Base-by-base conservation (phyloP, 2,329 filamentous ascomycete species). In the Paradendryphiella salina region DNA sequence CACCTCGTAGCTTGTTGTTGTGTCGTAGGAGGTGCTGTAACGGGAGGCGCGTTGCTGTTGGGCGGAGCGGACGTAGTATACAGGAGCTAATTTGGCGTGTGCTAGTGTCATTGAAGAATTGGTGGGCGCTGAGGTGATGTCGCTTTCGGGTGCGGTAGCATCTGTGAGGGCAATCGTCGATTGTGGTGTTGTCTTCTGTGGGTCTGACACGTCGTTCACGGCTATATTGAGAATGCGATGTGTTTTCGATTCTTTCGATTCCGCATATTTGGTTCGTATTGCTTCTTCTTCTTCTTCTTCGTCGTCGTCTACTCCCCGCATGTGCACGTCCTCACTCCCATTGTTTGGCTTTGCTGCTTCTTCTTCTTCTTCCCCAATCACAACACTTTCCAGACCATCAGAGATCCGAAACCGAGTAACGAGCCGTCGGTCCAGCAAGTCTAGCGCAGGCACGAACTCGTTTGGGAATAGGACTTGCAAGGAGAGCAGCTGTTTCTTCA, bases 391-490 rank as follows among this genome's bases (percentile, higher is more conserved):
- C 5, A 31, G 18, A 2, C 10, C 18, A 13, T 53, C 32, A 21
- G 20, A n/a, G 13, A 71, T 57, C 0, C 46, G 50, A 13, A 80
- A 72, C 1, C 84, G 80, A 5, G 79, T 85, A 28, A 96, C 83
- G 0, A 94, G 81, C 2, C 81, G 76, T 20, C 90, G 83, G 71
- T 99, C 94, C 0, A 99, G 80, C 0, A 97, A 80, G 71, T 97
- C 92, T 2, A 99, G 80, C 0, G 93, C 90, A 2, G 90, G 89
- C 1, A 96, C 84, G 1, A 96, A 76, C 46, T 90, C 82, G 56
- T 84, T 83, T 0, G 91, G 91, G 66, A 95, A 95, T 11, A 96
- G 76, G 28, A 90, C 88, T 74, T 96, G 92, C 0, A 96, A 81
- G 0, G 89, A 90, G 1, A 90, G 77, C n/a, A 96, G 77, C 13